Evolutionary conservation across 495 filamentous ascomycete genomes (phyloP).

Genomic region (Penicillium turbatum): DNA sequence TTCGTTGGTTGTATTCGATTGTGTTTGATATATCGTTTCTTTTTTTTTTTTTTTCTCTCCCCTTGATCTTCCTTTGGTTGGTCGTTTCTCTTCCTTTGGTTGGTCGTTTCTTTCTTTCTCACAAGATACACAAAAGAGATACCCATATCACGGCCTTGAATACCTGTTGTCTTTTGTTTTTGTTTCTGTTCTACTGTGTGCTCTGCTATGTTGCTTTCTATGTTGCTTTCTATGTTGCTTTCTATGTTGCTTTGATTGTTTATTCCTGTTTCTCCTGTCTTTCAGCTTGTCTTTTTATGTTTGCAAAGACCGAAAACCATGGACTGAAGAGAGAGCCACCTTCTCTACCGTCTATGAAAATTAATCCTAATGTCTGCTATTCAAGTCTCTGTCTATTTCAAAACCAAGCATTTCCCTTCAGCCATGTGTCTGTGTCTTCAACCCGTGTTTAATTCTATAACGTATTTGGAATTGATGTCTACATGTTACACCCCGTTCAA

Average conservation of each 20-base stretch:
- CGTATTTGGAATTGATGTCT: too few species aligned
- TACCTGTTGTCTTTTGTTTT: neutral
- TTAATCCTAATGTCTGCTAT: too few species aligned
- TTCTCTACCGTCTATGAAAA: too few species aligned
- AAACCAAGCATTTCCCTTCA: neutral
- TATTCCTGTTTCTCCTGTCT: too few species aligned
- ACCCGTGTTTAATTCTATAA: too few species aligned
- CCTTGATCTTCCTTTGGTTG: neutral
- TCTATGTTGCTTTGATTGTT: neutral
- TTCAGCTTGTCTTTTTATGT: neutral
- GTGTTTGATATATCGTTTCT: neutral
- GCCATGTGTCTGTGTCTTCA: too few species aligned
- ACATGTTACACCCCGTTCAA: too few species aligned
- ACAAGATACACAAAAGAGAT: slow-evolving; percentile 9
- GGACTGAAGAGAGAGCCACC: too few species aligned
- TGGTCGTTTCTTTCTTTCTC: slow-evolving; percentile 4
- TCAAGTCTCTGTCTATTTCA: too few species aligned
- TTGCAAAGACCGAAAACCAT: neutral
- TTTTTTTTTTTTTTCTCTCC: neutral
- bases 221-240: neutral
- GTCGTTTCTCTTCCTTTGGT: neutral
- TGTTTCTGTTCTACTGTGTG: neutral
- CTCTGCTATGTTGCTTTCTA: neutral
- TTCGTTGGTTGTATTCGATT: too few species aligned
- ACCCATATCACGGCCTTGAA: slow-evolving; percentile 4